These are phyloP conservation scores for Candida chauliodis DNA, from an alignment of 805 yeast genomes.

Conservation along the genomic window DNA sequence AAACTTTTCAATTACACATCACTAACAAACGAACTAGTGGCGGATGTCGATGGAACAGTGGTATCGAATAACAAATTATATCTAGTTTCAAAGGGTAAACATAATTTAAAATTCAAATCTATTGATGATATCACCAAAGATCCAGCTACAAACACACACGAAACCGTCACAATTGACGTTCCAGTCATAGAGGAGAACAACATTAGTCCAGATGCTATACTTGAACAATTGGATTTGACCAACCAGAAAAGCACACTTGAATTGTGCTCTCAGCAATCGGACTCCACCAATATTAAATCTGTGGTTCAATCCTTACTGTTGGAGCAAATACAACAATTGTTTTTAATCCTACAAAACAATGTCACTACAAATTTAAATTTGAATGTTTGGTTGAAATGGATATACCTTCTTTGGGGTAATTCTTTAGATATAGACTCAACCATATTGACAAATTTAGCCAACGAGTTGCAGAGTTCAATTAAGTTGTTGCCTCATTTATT, in stretches of 20 bases:
- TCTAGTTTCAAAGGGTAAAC: not conserved
- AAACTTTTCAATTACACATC: not conserved
- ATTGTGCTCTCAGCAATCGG: constrained; percentile 26
- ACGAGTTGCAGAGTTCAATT: constrained; percentile 52
- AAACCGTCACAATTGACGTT: constrained; percentile 9
- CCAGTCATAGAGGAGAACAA: constrained; percentile 18
- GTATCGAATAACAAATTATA: not conserved
- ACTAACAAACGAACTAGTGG: not conserved
- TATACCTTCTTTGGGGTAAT: constrained; percentile 67
- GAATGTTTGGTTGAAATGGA: constrained; percentile 74
- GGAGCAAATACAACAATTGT: constrained; percentile 19
- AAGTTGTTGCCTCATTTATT: constrained; percentile 63
- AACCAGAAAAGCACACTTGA: constrained; percentile 15
- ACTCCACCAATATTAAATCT: constrained; percentile 29
- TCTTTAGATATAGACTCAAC: constrained; percentile 20
- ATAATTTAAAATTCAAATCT: not conserved
- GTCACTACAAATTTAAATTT: constrained; percentile 28
- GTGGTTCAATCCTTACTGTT: constrained; percentile 31
- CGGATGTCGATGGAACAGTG: constrained; percentile 3
- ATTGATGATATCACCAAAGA: not conserved
- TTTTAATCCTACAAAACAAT: constrained; percentile 23
- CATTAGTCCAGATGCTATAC: constrained; percentile 20
- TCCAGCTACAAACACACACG: constrained; percentile 2
- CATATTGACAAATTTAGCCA: constrained; percentile 54
- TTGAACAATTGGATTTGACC: constrained; percentile 13